A percentile compares a stretch with the other conserved stretches of the same genome.
These are phyloP conservation scores for Schrenkiella parvula DNA, from an alignment of 345 rosid species.

Conservation along the genomic window DNA sequence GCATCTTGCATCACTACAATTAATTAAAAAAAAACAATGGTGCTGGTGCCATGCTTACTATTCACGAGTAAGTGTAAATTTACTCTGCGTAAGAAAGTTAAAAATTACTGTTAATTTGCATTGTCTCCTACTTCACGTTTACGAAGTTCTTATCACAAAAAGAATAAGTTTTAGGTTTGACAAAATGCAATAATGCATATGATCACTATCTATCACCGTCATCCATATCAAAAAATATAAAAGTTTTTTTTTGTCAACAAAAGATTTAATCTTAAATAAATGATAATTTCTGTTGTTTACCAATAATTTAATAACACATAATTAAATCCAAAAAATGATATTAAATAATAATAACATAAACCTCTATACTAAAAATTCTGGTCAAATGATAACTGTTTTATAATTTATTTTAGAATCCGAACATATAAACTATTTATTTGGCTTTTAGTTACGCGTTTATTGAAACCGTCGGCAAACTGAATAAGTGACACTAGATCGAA, in stretches of 20 bases:
- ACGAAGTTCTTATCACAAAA: background rate
- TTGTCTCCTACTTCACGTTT: background rate
- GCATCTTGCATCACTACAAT: too few relatives aligned
- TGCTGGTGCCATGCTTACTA: background rate
- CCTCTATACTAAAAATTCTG: too few relatives aligned
- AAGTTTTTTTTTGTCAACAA: too few relatives aligned
- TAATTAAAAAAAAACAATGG: too few relatives aligned
- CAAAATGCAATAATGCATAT: background rate
- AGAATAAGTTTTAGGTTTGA: background rate
- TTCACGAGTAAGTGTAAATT: background rate
- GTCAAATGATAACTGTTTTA: too few relatives aligned
- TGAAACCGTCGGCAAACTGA: background rate
- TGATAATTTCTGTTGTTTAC: too few relatives aligned
- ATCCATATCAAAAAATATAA: slow-evolving; percentile 2
- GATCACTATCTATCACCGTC: background rate
- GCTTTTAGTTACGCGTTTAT: background rate
- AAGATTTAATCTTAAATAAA: background rate
- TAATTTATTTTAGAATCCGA: background rate
- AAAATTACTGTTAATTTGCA: background rate
- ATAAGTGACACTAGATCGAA: too few relatives aligned
- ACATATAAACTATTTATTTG: background rate
- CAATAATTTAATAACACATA: too few relatives aligned
- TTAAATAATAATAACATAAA: too few relatives aligned
- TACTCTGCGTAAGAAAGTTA: background rate
- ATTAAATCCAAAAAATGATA: too few relatives aligned